Base-by-base conservation (phyloP, 352 stramenopile species). In the Pythium vanterpoolii region DNA sequence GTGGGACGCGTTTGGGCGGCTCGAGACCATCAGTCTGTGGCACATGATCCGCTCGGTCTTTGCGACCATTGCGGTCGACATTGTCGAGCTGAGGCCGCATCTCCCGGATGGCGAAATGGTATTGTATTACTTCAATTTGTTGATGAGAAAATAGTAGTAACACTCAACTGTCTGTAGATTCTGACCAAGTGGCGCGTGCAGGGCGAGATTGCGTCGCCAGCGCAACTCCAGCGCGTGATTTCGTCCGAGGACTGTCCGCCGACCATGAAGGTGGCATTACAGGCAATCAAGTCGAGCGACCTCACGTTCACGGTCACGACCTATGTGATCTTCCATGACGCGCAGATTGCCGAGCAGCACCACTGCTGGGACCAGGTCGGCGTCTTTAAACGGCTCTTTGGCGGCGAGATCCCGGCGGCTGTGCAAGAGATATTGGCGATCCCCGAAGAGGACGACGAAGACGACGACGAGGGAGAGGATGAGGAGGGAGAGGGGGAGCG, bases 161-260 rank as follows among this genome's bases (percentile, higher is more conserved):
- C 34, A 42, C 19, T 42, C 10, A n/a, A 42, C 14, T 40, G 10
- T 19, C 34, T 49, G n/a, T 53, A 79, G 72, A 89, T 92, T 24
- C 53, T 92, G 52, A 92, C 82, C 52, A 92, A 92, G 69, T 92
- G 82, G 82, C 79, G 82, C 18, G 78, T 92, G 27, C 82, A 92
- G 60, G 82, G 82, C 34, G 82, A 92, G 68, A 87, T 90, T 60
- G 79, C 79, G 34, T 78, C 79, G 10, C 66, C 71, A 9, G 61
- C 79, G 56, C 79, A 89, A 40, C 64, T 92, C 16, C 68, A 85
- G 58, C 60, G 57, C n/a, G 79, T 89, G 16, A 83, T 76, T 38
- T 71, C 71, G 44, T 92, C 79, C 0, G 79, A 89, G 50, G 80
- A 92, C 66, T 92, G 80, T 47, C 74, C 82, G 1, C 45, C 67